A percentile compares a stretch with the other conserved stretches of the same genome.
Conservation (phyloP, 768 basidiomycete species). For the Boletus rubropictus region DNA sequence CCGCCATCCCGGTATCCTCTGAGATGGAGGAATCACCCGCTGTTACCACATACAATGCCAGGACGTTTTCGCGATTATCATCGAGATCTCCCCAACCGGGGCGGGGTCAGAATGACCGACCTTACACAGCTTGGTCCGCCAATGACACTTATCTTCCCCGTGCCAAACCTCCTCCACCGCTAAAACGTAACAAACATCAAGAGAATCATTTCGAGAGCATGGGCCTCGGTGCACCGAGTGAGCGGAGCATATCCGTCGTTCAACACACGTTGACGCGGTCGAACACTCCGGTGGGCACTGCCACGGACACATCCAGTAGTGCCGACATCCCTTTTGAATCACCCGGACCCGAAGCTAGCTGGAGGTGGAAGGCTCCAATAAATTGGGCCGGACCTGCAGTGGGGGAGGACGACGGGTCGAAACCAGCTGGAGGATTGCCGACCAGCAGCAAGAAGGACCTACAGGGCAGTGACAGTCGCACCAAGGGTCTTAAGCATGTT, state of each 20-base stretch:
- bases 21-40: neutral
- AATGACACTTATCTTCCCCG: conserved; percentile 20
- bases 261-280: neutral
- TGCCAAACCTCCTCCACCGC: conserved; percentile 16
- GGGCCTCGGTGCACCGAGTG: neutral
- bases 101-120: neutral
- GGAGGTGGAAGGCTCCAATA: conserved; percentile 22
- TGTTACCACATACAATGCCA: neutral
- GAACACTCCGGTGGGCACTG: neutral
- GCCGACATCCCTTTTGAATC: neutral
- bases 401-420: neutral
- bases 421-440: neutral
- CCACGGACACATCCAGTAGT: neutral
- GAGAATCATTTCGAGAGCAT: conserved; percentile 5
- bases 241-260: neutral
- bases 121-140: conserved; percentile 10
- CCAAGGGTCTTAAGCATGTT: neutral
- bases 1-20: neutral
- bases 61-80: neutral
- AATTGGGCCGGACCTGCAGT: conserved; percentile 22
- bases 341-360: neutral
- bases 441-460: neutral
- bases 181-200: conserved; percentile 7
- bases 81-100: neutral
- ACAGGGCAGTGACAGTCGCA: neutral